Evolutionary conservation across 495 filamentous ascomycete species (phyloP).

Genomic region (Podospora australis): DNA sequence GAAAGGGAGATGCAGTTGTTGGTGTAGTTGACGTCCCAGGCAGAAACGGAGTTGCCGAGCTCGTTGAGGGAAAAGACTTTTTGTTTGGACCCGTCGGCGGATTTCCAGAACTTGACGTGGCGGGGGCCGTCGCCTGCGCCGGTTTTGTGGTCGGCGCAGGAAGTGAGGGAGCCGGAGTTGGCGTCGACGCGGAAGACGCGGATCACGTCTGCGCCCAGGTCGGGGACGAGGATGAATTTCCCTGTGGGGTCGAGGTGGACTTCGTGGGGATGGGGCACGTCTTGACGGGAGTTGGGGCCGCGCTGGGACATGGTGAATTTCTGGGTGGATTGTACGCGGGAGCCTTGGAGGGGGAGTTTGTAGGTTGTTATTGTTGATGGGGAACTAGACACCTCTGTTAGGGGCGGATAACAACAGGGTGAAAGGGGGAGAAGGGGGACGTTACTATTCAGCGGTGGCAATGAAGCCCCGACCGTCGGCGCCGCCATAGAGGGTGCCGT

Average conservation of each 20-base stretch:
- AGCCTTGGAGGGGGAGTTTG: slow-evolving; percentile 23
- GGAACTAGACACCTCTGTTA: slow-evolving; percentile 19
- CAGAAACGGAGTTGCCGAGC: slow-evolving; percentile 41
- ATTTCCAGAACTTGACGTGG: slow-evolving; percentile 39
- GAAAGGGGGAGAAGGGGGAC: not conserved
- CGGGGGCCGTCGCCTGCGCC: slow-evolving; percentile 38
- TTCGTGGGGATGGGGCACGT: slow-evolving; percentile 64
- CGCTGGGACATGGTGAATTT: slow-evolving; percentile 48
- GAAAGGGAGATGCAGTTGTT: slow-evolving; percentile 28
- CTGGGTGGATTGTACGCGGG: slow-evolving; percentile 36
- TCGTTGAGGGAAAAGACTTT: slow-evolving; percentile 43
- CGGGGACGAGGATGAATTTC: slow-evolving; percentile 58
- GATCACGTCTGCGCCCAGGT: slow-evolving; percentile 65
- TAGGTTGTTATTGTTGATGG: slow-evolving; percentile 39
- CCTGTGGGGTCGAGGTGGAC: slow-evolving; percentile 62
- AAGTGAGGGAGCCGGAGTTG: slow-evolving; percentile 29
- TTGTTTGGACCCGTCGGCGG: slow-evolving; percentile 20
- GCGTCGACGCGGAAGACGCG: slow-evolving; percentile 53
- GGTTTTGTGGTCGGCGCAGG: slow-evolving; percentile 29
- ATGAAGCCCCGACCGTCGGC: slow-evolving; percentile 34
- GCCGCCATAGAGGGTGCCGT: slow-evolving; percentile 34
- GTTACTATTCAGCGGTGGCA: slow-evolving; percentile 45
- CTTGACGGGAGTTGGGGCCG: slow-evolving; percentile 54
- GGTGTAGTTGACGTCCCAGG: slow-evolving; percentile 36
- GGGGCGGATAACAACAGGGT: too few species aligned